Evolutionary conservation across 2,329 filamentous ascomycete species (phyloP).

Genomic region (Dryadomyces quercivorus): DNA sequence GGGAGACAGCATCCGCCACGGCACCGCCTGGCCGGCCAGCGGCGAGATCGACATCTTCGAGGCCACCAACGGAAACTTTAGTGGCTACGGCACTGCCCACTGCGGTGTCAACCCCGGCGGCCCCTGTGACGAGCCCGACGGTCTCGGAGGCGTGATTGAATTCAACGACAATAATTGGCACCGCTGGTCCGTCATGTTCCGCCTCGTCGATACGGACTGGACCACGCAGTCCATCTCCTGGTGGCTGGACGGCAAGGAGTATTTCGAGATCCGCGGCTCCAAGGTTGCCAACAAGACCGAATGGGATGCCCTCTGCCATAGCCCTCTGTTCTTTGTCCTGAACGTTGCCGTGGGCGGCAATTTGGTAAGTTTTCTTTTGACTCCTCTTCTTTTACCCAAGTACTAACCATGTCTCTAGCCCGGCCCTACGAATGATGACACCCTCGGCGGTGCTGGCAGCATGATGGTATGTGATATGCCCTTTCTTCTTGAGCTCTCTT

Average conservation of each 20-base stretch:
- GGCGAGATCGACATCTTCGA: constrained; percentile 49
- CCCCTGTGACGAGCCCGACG: constrained; percentile 38
- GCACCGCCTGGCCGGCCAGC: constrained; percentile 35
- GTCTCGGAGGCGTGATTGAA: constrained; percentile 21
- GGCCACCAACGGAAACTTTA: constrained; percentile 35
- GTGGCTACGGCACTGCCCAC: constrained; percentile 37
- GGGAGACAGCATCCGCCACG: constrained; percentile 34
- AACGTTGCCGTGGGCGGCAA: constrained; percentile 42
- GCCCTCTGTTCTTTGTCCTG: constrained; percentile 34
- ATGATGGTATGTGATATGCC: constrained; percentile 11
- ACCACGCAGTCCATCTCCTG: constrained; percentile 34
- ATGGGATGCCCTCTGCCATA: constrained; percentile 35
- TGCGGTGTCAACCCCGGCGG: constrained; percentile 28
- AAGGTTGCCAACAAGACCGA: constrained; percentile 26
- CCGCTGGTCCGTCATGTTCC: constrained; percentile 33
- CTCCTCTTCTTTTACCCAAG: too few species aligned
- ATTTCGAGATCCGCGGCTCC: constrained; percentile 28
- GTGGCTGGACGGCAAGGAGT: constrained; percentile 29
- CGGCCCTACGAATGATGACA: constrained; percentile 28
- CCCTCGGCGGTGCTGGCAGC: constrained; percentile 13
- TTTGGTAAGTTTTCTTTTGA: constrained; percentile 22
- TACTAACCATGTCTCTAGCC: background rate
- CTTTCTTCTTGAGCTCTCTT: too few species aligned
- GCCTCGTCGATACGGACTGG: constrained; percentile 31
- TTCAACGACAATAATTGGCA: constrained; percentile 31